Evolutionary conservation across 2,329 filamentous ascomycete genomes (phyloP).

Genomic region (Cryphonectria parasitica): DNA sequence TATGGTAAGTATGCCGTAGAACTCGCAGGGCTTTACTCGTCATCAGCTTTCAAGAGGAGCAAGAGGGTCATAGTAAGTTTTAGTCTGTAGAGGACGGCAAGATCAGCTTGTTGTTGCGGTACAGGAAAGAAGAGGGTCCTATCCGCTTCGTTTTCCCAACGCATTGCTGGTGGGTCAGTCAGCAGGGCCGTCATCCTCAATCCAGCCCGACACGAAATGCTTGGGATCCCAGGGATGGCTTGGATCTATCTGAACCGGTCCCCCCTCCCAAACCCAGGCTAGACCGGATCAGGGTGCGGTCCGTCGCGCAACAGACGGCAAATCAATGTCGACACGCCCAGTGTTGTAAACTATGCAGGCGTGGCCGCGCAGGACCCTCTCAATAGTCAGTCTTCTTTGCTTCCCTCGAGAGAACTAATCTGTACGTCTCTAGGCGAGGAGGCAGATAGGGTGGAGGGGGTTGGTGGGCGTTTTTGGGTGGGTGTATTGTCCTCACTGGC

Average conservation of each 20-base stretch:
- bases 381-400: background rate
- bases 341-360: background rate
- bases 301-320: constrained; percentile 10
- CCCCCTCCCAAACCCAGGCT: background rate
- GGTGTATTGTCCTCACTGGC: background rate
- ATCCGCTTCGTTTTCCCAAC: background rate
- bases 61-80: no score
- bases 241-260: background rate
- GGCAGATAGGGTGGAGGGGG: background rate
- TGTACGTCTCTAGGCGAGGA: background rate
- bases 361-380: background rate
- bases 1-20: background rate
- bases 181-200: background rate
- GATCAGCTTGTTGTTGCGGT: background rate
- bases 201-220: constrained; percentile 1
- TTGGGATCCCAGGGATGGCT: constrained; percentile 3
- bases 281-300: constrained; percentile 5
- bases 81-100: no score
- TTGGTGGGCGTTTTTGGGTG: no score
- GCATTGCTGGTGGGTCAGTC: background rate
- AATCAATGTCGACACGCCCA: background rate
- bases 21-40: background rate
- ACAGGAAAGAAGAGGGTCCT: background rate
- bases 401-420: background rate
- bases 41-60: background rate